Conservation (phyloP, 163 green algal genomes). For the Scenedesmus sp. region DNA sequence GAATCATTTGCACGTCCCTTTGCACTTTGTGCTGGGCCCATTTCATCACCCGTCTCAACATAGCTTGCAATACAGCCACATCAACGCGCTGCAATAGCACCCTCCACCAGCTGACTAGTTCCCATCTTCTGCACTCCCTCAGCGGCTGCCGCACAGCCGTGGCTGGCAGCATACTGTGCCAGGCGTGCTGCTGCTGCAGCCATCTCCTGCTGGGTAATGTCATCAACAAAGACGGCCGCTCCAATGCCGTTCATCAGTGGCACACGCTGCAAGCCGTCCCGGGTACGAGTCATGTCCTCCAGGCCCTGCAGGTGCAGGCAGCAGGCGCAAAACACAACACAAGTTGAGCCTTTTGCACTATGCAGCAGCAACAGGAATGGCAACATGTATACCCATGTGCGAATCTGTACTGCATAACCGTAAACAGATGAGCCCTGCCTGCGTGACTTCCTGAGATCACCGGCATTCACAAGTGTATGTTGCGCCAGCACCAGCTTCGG, state of each 20-base stretch:
- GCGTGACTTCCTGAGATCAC: no score
- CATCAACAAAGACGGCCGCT: conserved; percentile 63
- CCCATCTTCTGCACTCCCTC: not conserved
- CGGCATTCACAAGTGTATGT: no score
- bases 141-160: conserved; percentile 21
- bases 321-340: not conserved
- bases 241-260: conserved; percentile 67
- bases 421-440: no score
- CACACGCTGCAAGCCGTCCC: conserved; percentile 63
- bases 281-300: conserved; percentile 56
- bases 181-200: conserved; percentile 20
- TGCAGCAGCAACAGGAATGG: not conserved
- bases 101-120: no score
- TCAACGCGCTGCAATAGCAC: not conserved
- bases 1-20: no score
- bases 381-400: not conserved
- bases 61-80: no score
- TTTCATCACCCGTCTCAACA: no score
- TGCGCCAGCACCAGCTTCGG: no score
- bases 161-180: conserved; percentile 9
- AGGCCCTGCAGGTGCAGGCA: conserved; percentile 53
- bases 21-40: no score
- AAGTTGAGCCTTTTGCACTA: no score
- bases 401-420: no score
- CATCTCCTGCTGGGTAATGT: conserved; percentile 54